Base-by-base conservation (phyloP, 805 yeast species). In the Kuraishia molischiana region DNA sequence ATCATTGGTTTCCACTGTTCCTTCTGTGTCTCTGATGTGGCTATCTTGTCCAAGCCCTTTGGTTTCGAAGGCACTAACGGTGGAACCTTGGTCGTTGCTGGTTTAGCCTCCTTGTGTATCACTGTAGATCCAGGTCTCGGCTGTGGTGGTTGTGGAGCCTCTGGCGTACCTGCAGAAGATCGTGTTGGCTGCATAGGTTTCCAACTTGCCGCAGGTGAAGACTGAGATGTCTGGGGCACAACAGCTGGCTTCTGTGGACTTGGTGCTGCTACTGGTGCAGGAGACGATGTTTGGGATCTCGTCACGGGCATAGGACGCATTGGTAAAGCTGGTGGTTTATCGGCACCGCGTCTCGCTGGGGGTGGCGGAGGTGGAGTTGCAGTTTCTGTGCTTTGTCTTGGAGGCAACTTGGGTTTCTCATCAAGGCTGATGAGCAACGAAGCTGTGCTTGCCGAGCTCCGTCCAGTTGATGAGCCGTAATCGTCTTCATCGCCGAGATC, bases 241-340 rank as follows among this genome's bases (percentile, higher is more conserved):
- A 76, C 54, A 83, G 77, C 51, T 5, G 17, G 17, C 5, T 11
- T 14, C 13, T 14, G 13, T 5, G 31, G 17, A 28, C 17, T 14
- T 28, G 31, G 31, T 28, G 31, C 31, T 8, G 17, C 31, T 6
- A 28, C 13, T 14, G 26, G 10, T 11, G 26, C 8, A 22, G n/a
- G n/a, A n/a, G n/a, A n/a, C n/a, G n/a, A n/a, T n/a, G n/a, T n/a
- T n/a, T 9, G 17, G 6, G 31, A 11, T 14, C 17, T 28, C 17
- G 31, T 11, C 6, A 14, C 17, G 31, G 13, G 13, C 31, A 14
- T 85, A 79, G 48, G 78, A 77, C 48, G 85, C 78, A 41, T 76
- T 74, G 64, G 63, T 77, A 35, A 74, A 68, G 48, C 73, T 80
- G 2, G 59, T 77, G 44, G 56, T 79, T 43, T 71, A 68, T 41